Conservation (phyloP, 495 filamentous ascomycete genomes). For the Hyaloscypha finlandica region DNA sequence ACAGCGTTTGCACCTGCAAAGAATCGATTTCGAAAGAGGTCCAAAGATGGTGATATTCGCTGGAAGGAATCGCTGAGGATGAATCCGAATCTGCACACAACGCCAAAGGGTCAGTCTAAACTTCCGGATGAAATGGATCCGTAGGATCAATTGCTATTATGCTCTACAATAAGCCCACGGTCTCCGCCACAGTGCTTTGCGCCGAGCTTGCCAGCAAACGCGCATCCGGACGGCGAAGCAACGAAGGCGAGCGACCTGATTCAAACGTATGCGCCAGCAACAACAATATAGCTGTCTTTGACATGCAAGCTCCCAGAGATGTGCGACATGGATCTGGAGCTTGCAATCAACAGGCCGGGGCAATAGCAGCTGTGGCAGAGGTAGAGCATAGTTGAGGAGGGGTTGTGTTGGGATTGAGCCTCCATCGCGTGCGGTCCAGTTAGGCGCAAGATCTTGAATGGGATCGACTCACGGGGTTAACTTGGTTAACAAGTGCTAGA, state of each 20-base stretch:
- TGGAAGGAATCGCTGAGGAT: constrained; percentile 30
- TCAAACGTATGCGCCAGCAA: constrained; percentile 30
- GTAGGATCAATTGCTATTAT: constrained; percentile 7
- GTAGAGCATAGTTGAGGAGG: constrained; percentile 15
- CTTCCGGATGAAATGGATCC: constrained; percentile 5
- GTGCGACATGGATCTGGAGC: constrained; percentile 17
- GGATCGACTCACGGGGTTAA: constrained; percentile 31
- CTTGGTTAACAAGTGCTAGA: constrained; percentile 27
- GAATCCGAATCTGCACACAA: constrained; percentile 31
- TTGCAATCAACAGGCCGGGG: constrained; percentile 7
- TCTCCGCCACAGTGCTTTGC: constrained; percentile 16
- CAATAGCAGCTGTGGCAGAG: constrained; percentile 13
- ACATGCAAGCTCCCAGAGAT: constrained; percentile 26
- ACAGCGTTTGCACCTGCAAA: constrained; percentile 33
- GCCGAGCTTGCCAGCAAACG: constrained; percentile 33
- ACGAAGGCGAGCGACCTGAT: constrained; percentile 21
- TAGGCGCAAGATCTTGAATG: constrained; percentile 31
- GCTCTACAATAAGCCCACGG: constrained; percentile 2
- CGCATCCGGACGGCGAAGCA: constrained; percentile 21
- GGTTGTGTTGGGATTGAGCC: constrained; percentile 32
- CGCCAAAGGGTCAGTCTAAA: constrained; percentile 28
- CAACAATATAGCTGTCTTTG: constrained; percentile 24
- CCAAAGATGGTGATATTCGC: constrained; percentile 25
- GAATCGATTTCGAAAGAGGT: constrained; percentile 24
- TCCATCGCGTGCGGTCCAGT: constrained; percentile 32